Percentiles rank a stretch among this genome's conserved stretches.
phyloP scores from a whole-genome alignment of 345 rosid genomes.

The Camelina neglecta region DNA sequence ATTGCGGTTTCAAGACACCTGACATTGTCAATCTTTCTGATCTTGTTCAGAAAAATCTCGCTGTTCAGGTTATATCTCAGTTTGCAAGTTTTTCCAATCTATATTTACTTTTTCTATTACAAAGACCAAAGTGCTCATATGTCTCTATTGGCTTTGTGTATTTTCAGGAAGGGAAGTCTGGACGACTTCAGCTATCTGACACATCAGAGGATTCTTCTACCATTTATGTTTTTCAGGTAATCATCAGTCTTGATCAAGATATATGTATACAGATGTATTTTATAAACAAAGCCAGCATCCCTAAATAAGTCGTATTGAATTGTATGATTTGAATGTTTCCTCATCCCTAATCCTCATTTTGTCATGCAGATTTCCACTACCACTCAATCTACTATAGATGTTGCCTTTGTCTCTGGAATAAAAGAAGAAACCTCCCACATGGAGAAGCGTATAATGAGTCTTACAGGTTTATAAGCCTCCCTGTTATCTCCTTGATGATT shows the following conservation, averaged over 20 bases:
- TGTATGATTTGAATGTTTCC: neutral
- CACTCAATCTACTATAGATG: slow-evolving; percentile 68
- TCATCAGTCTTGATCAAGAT: slow-evolving; percentile 9
- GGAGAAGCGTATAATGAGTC: slow-evolving; percentile 65
- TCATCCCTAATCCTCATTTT: slow-evolving; percentile 13
- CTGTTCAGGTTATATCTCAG: slow-evolving; percentile 52
- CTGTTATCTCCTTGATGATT: neutral
- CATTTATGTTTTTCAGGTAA: slow-evolving; percentile 83
- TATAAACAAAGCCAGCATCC: neutral
- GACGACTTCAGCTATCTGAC: slow-evolving; percentile 69
- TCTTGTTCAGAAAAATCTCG: slow-evolving; percentile 70
- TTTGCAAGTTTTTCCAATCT: slow-evolving; percentile 6
- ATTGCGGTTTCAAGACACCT: slow-evolving; percentile 83
- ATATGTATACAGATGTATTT: neutral
- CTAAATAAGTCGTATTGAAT: neutral
- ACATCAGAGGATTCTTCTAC: slow-evolving; percentile 60
- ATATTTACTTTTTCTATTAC: neutral
- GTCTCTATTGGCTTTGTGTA: slow-evolving; percentile 14
- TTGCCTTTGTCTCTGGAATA: slow-evolving; percentile 75
- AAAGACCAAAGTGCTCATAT: slow-evolving; percentile 20
- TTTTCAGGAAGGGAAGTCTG: slow-evolving; percentile 55
- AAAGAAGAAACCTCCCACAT: slow-evolving; percentile 45
- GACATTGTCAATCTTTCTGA: slow-evolving; percentile 82
- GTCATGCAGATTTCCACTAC: slow-evolving; percentile 66
- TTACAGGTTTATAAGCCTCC: slow-evolving; percentile 60